Evolutionary conservation across 2,329 filamentous ascomycete species (phyloP), one percentile per base, ranked within the genome.

Genomic region (Diaporthe humulicola): DNA sequence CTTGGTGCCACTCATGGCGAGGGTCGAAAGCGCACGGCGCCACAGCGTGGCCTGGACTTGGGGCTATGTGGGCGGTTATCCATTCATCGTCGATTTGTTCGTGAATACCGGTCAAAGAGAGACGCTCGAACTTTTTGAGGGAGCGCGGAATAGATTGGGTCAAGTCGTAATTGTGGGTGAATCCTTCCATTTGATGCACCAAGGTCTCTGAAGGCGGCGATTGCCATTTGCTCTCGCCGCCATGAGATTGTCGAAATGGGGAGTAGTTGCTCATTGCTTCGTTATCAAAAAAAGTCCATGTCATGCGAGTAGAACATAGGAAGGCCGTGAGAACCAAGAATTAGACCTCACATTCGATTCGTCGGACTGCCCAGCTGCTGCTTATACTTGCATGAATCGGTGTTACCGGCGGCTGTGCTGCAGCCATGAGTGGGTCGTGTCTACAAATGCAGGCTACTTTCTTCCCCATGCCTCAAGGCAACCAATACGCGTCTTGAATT

Each of bases 331-430:
- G 1, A 2, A 50, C 9, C 9, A 50, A 10, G 7, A 25, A 30
- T 3, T 15, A 25, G 14, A 5, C 6, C 6, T 25, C 17, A 19
- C 3, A 50, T 33, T 38, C 22, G 12, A 52, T 50, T 52, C 25
- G 45, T 67, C 40, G 15, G 10, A 17, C 19, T n/a, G 22, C 9
- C 28, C 25, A 30, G 19, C 17, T 22, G 19, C n/a, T 33, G 22
- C 61, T 67, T 67, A 52, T 67, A 67, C 42, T 42, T 52, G 61
- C 61, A 36, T 25, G 45, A n/a, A 19, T 52, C 61, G 61, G 61
- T 25, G 61, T 67, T n/a, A n/a, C 61, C 61, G 61, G 45, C 30
- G 42, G 61, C 61, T 38, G 61, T 67, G 61, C 30, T 52, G 22
- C 61, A 67, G 45, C 36, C 36, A 45, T 10, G 45, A 19, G 45